Evolutionary conservation across 1,139 yeast species (phyloP).

Genomic region (Kodamaea arcana): DNA sequence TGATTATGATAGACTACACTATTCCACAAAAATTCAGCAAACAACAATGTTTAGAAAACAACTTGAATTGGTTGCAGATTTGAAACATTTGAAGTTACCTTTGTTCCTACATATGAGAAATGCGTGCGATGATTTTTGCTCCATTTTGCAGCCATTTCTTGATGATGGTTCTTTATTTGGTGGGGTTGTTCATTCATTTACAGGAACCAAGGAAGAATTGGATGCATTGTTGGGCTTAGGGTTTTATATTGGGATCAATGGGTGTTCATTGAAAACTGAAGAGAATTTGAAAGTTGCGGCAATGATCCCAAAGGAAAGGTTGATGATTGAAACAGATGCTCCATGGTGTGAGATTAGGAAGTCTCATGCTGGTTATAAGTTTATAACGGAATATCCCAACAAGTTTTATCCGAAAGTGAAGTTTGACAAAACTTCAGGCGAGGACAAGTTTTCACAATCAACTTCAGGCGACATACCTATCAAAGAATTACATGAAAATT

Average conservation of each 20-base stretch:
- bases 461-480: too few relatives aligned
- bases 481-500: too few relatives aligned
- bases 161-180: conserved; percentile 35
- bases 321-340: conserved; percentile 91
- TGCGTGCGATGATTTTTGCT: conserved; percentile 77
- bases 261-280: conserved; percentile 81
- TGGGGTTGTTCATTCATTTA: conserved; percentile 91
- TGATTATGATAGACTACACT: conserved; percentile 86
- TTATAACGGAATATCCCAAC: conserved; percentile 52
- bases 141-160: conserved; percentile 55
- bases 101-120: conserved; percentile 86
- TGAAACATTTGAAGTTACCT: conserved; percentile 55
- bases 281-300: conserved; percentile 68
- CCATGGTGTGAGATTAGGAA: conserved; percentile 97
- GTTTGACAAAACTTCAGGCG: conserved; percentile 5
- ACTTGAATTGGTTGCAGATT: conserved; percentile 53
- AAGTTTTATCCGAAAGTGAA: conserved; percentile 45
- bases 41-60: conserved; percentile 64
- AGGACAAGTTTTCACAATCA: too few relatives aligned
- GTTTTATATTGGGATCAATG: conserved; percentile 79
- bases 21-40: conserved; percentile 68
- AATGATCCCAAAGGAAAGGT: conserved; percentile 59
- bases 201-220: conserved; percentile 72
- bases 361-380: conserved; percentile 70
- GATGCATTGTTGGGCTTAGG: conserved; percentile 51